phyloP scores from a whole-genome alignment of 768 basidiomycete species.

The Lactarius tabidus region DNA sequence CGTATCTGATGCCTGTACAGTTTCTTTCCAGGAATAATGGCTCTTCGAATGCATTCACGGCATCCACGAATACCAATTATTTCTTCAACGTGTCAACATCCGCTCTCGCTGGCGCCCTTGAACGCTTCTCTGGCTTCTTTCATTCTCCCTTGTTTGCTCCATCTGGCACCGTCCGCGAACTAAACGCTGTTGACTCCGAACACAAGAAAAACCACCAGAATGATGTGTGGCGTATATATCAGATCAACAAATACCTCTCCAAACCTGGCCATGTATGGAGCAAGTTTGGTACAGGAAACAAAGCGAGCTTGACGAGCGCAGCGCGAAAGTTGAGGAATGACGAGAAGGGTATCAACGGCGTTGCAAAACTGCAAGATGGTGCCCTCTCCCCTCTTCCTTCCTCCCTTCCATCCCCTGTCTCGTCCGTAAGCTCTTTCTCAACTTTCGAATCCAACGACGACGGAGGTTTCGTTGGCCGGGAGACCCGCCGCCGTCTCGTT shows the following conservation, averaged over 20 bases:
- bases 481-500: slow-evolving; percentile 70
- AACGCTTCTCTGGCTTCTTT: slow-evolving; percentile 84
- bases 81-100: slow-evolving; percentile 67
- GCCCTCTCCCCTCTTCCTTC: slow-evolving; percentile 34
- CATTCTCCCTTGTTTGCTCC: slow-evolving; percentile 86
- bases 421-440: slow-evolving; percentile 48
- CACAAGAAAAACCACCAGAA: slow-evolving; percentile 93
- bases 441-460: slow-evolving; percentile 54
- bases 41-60: slow-evolving; percentile 88
- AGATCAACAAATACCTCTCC: slow-evolving; percentile 84
- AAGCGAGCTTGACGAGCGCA: slow-evolving; percentile 61
- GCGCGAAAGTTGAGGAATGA: slow-evolving; percentile 54
- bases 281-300: slow-evolving; percentile 90
- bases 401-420: slow-evolving; percentile 54
- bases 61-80: slow-evolving; percentile 88
- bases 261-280: slow-evolving; percentile 78
- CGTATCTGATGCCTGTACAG: slow-evolving; percentile 35
- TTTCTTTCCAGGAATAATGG: slow-evolving; percentile 82
- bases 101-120: slow-evolving; percentile 63
- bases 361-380: slow-evolving; percentile 31
- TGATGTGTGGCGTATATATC: slow-evolving; percentile 92
- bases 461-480: slow-evolving; percentile 73
- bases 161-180: slow-evolving; percentile 82
- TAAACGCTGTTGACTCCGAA: slow-evolving; percentile 96
- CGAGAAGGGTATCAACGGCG: slow-evolving; percentile 32